Evolutionary conservation across 306 rosid genomes (phyloP).

Genomic region (Lathyrus oleraceus): DNA sequence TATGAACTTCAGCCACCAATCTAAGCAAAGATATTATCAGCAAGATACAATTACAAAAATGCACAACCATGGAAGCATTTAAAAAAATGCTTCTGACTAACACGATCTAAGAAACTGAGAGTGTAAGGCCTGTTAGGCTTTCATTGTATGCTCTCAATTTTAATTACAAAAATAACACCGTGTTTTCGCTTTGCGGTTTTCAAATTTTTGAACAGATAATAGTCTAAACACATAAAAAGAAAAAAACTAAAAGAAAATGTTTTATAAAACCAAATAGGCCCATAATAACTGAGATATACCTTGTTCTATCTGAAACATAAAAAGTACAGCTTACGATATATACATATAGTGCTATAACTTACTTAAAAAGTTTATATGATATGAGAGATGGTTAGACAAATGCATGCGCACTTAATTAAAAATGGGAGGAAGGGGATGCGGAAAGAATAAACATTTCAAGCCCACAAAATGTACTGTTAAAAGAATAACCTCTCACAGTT

Average conservation of each 20-base stretch:
- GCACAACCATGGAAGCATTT: neutral
- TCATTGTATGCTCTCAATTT: neutral
- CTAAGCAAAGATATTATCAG: conserved; percentile 43
- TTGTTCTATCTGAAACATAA: neutral
- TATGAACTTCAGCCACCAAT: conserved; percentile 67
- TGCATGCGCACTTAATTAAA: neutral
- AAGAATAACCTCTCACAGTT: conserved; percentile 74
- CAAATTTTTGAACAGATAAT: conserved; percentile 9
- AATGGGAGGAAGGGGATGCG: conserved; percentile 2
- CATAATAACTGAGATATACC: neutral
- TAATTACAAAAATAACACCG: neutral
- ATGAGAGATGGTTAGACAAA: conserved; percentile 1
- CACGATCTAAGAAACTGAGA: neutral
- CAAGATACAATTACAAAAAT: conserved; percentile 13
- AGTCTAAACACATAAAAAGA: neutral
- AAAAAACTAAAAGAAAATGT: neutral
- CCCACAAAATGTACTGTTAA: conserved; percentile 27
- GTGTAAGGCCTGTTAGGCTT: neutral
- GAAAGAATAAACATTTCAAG: conserved; percentile 6
- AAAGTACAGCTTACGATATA: neutral
- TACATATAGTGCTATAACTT: neutral
- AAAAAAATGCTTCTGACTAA: neutral
- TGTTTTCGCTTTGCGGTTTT: neutral
- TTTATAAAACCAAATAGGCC: neutral
- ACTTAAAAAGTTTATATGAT: neutral